Evolutionary conservation across 306 rosid genomes (phyloP).

Genomic region (Urtica urens): DNA sequence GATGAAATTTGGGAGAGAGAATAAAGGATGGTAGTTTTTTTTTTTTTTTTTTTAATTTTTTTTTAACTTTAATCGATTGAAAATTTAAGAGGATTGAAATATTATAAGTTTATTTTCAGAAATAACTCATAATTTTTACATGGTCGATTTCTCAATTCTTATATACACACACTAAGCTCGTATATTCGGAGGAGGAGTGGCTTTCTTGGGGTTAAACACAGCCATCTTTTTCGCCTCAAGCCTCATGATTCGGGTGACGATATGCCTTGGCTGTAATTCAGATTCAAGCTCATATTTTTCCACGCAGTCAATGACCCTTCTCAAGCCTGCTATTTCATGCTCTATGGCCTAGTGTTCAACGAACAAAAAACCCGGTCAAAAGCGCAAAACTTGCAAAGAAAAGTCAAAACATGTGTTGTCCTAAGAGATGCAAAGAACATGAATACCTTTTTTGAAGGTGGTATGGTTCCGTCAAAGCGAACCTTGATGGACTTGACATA

Average conservation of each 20-base stretch:
- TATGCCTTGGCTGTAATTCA: neutral
- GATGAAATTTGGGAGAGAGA: too few relatives aligned
- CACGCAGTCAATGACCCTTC: neutral
- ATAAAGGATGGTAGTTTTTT: too few relatives aligned
- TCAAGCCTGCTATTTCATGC: neutral
- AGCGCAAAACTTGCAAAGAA: neutral
- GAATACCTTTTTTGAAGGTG: neutral
- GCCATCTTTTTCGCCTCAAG: neutral
- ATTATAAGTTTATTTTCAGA: too few relatives aligned
- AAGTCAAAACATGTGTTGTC: too few relatives aligned
- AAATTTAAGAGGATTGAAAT: too few relatives aligned
- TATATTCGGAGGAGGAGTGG: neutral
- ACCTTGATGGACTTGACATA: neutral
- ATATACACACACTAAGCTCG: too few relatives aligned
- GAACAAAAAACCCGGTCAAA: neutral
- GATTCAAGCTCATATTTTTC: neutral
- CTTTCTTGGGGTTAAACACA: neutral
- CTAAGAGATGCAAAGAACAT: too few relatives aligned
- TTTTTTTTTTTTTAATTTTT: too few relatives aligned
- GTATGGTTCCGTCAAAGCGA: neutral
- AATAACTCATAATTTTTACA: too few relatives aligned
- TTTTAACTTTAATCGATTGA: too few relatives aligned
- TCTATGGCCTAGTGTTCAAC: neutral
- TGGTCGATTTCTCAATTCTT: too few relatives aligned
- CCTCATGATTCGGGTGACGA: neutral